Base-by-base conservation (phyloP, 108 stramenopile species). In the Skeletonema potamos region DNA sequence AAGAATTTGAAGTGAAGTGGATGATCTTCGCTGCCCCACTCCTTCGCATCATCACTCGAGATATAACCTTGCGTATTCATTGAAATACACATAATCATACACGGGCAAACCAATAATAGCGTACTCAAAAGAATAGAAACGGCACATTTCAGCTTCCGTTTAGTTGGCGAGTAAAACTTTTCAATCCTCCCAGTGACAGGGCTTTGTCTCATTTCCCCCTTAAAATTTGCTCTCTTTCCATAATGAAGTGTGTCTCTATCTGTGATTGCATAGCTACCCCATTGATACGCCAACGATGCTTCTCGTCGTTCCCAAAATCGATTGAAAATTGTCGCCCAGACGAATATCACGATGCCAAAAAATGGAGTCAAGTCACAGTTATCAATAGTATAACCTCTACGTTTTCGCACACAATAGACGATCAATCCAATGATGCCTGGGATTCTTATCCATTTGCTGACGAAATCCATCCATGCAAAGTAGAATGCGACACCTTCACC, bases 11-110 rank as follows among this genome's bases (percentile, higher is more conserved):
- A 72, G 73, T 86, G 77, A 58, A 94, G 88, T 33, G 87, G 87
- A 62, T 87, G 86, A 6, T 33, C 43, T 20, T 74, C 34, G 2
- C 74, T 66, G 37, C 81, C 74, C 74, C 86, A 89, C 1, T 68
- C 58, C 41, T 76, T 68, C 37, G 70, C 62, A 59, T 84, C 86
- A 43, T 80, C 70, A 27, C 76, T 82, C 29, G 68, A 76, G 61
- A 92, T 89, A 67, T 81, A 88, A 8, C 92, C 93, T 76, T 95
- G 93, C 29, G 92, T 27, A 64, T 95, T 95, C 55, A 95, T 72
- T 26, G 81, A 84, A 17, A 91, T 62, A 51, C 89, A 82, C 93
- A 95, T 95, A 15, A 92, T 62, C 13, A 70, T 41, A 64, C 87
- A 85, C 33, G 93, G 89, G 6, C 85, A 72, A 17, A 36, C 46